A percentile compares a stretch with the other conserved stretches of the same genome.
Conservation (phyloP, 345 rosid species). For the Corchorus olitorius region DNA sequence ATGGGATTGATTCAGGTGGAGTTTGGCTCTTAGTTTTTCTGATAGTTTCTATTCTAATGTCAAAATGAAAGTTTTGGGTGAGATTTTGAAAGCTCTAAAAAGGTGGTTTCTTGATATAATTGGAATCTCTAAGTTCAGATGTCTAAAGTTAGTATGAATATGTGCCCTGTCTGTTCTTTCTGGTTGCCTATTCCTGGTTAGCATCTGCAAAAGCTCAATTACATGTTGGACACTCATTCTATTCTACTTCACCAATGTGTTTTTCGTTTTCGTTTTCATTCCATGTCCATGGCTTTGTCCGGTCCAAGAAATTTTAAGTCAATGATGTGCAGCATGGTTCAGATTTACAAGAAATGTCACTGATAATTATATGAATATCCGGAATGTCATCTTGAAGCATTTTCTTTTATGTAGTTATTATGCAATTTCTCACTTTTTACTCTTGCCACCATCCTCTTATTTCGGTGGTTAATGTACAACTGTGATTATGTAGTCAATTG, state of each 20-base stretch:
- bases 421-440: neutral
- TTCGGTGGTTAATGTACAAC: neutral
- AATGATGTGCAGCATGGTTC: neutral
- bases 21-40: neutral
- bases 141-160: neutral
- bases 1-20: neutral
- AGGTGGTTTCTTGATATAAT: neutral
- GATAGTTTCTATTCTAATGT: slow-evolving; percentile 3
- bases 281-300: neutral
- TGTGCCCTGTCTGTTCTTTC: neutral
- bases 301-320: neutral
- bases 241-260: neutral
- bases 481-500: neutral
- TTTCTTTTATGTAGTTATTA: neutral
- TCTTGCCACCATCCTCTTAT: neutral
- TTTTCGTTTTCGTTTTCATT: neutral
- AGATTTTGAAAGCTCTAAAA: neutral
- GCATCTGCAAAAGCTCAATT: neutral
- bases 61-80: neutral
- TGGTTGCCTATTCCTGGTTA: neutral
- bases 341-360: neutral
- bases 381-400: neutral
- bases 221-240: neutral
- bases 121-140: neutral
- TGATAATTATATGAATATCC: neutral